phyloP scores from a whole-genome alignment of 345 rosid genomes.

The Populus deltoides region DNA sequence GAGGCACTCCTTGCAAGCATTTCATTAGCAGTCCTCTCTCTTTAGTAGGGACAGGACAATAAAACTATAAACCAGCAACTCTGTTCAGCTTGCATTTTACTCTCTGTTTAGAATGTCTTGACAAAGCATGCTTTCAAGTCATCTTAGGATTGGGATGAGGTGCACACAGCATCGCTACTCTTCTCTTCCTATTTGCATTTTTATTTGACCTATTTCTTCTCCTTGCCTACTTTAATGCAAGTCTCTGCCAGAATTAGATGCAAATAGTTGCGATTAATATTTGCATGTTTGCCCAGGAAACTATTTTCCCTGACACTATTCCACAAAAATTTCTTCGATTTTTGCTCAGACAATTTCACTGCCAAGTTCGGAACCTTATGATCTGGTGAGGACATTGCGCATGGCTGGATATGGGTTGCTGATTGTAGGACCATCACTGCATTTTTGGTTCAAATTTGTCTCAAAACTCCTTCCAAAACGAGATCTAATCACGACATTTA shows the following conservation, averaged over 20 bases:
- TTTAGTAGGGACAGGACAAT: not conserved
- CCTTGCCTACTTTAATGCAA: not conserved
- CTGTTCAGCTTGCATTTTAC: not conserved
- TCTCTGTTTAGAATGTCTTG: not conserved
- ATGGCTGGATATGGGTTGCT: constrained; percentile 84
- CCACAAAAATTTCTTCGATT: not conserved
- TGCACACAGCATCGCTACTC: not conserved
- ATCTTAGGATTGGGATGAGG: not conserved
- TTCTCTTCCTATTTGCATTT: not conserved
- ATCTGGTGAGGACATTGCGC: constrained; percentile 67
- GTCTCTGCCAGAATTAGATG: not conserved
- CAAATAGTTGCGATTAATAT: not conserved
- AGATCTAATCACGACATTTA: constrained; percentile 69
- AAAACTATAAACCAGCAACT: not conserved
- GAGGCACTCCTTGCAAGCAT: not conserved
- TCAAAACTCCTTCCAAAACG: constrained; percentile 67
- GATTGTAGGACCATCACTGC: constrained; percentile 77
- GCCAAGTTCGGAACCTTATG: constrained; percentile 50
- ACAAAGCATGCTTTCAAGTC: not conserved
- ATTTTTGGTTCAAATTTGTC: constrained; percentile 80
- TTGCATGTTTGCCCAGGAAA: not conserved
- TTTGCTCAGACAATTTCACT: constrained; percentile 42
- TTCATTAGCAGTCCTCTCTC: not conserved
- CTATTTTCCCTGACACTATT: not conserved
- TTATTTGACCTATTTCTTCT: not conserved